phyloP scores from a whole-genome alignment of 2,329 filamentous ascomycete genomes.

The Fusarium avenaceum region DNA sequence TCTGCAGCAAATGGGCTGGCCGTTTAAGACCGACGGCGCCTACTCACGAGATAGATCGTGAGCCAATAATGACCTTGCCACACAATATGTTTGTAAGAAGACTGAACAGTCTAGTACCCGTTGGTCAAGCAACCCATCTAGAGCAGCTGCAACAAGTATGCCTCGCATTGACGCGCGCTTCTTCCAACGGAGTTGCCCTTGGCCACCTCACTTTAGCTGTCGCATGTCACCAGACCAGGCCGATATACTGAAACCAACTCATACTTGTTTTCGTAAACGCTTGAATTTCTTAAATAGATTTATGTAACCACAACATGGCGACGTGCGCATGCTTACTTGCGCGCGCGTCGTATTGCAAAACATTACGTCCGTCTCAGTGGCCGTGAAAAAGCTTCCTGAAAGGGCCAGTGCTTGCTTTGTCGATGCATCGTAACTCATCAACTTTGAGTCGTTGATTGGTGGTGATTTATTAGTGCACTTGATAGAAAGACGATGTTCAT shows the following conservation, averaged over 20 bases:
- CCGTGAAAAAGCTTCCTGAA: background rate
- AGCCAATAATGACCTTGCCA: slow-evolving; percentile 16
- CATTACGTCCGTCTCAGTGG: background rate
- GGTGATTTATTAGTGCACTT: background rate
- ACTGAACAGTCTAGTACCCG: background rate
- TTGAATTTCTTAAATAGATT: background rate
- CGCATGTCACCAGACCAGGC: slow-evolving; percentile 21
- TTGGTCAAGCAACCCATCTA: slow-evolving; percentile 9
- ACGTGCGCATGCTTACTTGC: slow-evolving; percentile 9
- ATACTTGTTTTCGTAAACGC: slow-evolving; percentile 16
- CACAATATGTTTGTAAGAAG: slow-evolving; percentile 3
- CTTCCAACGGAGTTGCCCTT: slow-evolving; percentile 14
- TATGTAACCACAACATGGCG: background rate
- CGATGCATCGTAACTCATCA: slow-evolving; percentile 15
- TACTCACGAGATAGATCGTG: background rate
- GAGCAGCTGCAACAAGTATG: slow-evolving; percentile 28
- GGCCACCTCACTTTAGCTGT: background rate
- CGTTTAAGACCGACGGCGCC: slow-evolving; percentile 16
- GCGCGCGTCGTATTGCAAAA: slow-evolving; percentile 32
- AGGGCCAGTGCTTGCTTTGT: slow-evolving; percentile 7
- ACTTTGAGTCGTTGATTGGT: slow-evolving; percentile 27
- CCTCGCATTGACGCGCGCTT: slow-evolving; percentile 45
- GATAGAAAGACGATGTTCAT: background rate
- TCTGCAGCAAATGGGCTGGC: background rate
- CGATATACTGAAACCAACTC: slow-evolving; percentile 13